phyloP scores from a whole-genome alignment of 169 alveolate species.

The Cryptosporidium canis region DNA sequence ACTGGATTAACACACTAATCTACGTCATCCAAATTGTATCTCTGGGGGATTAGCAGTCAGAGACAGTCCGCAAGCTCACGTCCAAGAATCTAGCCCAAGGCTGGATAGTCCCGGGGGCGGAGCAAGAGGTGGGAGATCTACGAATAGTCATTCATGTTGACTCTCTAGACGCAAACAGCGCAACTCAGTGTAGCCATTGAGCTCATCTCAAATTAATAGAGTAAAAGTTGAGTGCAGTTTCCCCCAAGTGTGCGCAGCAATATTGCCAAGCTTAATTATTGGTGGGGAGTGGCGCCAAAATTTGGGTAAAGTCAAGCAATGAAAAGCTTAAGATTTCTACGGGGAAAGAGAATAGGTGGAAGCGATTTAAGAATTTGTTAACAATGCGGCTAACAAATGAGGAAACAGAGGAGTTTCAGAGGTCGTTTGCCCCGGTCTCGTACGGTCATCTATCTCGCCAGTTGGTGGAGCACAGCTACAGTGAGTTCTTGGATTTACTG shows the following conservation, averaged over 20 bases:
- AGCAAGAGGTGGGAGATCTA: no score
- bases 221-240: background rate
- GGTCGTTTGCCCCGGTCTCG: conserved; percentile 51
- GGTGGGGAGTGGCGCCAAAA: conserved; percentile 35
- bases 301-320: no score
- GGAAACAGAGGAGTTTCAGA: conserved; percentile 66
- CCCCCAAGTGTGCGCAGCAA: background rate
- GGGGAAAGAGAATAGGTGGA: background rate
- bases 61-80: no score
- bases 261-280: background rate
- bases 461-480: conserved; percentile 45
- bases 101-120: no score
- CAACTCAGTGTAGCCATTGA: no score
- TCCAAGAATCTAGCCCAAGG: no score
- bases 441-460: conserved; percentile 62
- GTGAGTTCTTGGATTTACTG: conserved; percentile 50
- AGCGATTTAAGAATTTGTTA: background rate
- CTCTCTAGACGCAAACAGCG: no score
- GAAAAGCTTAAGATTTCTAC: background rate
- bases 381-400: conserved; percentile 65
- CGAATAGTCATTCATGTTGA: no score
- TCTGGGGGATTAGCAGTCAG: no score
- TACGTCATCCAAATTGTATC: no score
- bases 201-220: background rate
- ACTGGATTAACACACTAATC: no score